Base-by-base conservation (phyloP, 306 rosid genomes). In the Canavalia ensiformis region DNA sequence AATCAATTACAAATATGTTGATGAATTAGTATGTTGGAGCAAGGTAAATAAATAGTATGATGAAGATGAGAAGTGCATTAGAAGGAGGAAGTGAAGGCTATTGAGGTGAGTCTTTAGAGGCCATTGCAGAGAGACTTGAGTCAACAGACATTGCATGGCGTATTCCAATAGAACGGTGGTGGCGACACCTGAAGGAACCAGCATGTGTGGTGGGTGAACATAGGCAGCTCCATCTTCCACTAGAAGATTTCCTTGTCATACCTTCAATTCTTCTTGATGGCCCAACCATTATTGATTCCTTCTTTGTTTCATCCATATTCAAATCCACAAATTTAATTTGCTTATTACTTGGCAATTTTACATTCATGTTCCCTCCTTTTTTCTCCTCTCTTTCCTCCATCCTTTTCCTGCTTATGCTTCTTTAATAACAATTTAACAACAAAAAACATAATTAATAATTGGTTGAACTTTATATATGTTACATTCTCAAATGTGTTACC, bases 141-240 rank as follows among this genome's bases (percentile, higher is more conserved):
- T 87, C 92, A 7, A 90, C 63, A 0, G 93, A 89, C 18, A 70
- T 76, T 0, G 86, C 89, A 0, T 84, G 91, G 18, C 8, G 63
- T 3, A 89, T 3, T 37, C 84, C 60, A 0, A 47, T 8, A 33
- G n/a, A 75, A 9, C 95, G 79, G 86, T 89, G 95, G 78, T 65
- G 84, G 25, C 91, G 81, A 77, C 97, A 92, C 50, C 95, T 80
- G 82, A 92, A 92, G 25, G 95, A 92, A 9, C 97, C 97, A 0
- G 57, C 85, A 44, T 92, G 95, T 2, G 91, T 90, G 49, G 95
- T 90, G 34, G 94, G 92, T 1, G 95, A 92, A 81, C 95, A 92
- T 30, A 90, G 91, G 49, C 95, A 92, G 2, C 77, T 85, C 69
- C 46, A 74, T 75, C 79, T 82, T n/a, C 66, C 78, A 73, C 84